Conservation (phyloP, 1,139 yeast genomes). For the Hyphopichia pseudoburtonii region DNA sequence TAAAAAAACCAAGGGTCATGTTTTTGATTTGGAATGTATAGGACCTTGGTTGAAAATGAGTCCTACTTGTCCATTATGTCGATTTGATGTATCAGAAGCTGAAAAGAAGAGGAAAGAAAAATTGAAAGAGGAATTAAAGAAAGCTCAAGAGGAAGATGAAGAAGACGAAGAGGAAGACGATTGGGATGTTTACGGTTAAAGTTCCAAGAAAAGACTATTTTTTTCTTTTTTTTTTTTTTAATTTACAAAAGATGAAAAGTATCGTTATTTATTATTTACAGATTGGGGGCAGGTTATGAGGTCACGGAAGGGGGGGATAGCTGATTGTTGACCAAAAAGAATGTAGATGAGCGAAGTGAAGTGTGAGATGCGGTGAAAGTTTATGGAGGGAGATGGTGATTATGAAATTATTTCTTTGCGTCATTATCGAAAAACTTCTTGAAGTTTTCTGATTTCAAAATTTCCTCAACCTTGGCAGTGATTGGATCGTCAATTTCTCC, state of each 20-base stretch:
- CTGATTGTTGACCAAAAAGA: too few species aligned
- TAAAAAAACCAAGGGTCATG: conserved; percentile 47
- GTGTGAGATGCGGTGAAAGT: background rate
- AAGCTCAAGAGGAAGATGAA: conserved; percentile 57
- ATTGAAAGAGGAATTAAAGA: conserved; percentile 36
- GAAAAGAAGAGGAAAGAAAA: conserved; percentile 42
- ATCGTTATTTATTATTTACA: too few species aligned
- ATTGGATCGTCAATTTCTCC: conserved; percentile 55
- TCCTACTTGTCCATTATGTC: conserved; percentile 85
- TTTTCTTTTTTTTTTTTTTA: background rate
- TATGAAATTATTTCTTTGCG: conserved; percentile 3
- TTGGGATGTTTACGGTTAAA: conserved; percentile 75
- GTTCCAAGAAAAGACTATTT: too few species aligned
- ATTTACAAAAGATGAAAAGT: background rate
- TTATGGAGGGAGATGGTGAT: too few species aligned
- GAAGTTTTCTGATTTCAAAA: conserved; percentile 59
- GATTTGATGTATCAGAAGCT: conserved; percentile 61
- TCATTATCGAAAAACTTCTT: conserved; percentile 35
- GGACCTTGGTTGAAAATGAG: conserved; percentile 84
- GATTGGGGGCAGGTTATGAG: too few species aligned
- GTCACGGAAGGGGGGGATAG: too few species aligned
- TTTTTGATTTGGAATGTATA: conserved; percentile 85
- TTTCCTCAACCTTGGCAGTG: conserved; percentile 69
- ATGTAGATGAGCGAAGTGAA: too few species aligned
- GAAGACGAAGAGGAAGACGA: conserved; percentile 62